Percentiles rank a stretch among this genome's conserved stretches.
Evolutionary conservation across 148 eudicot genomes (phyloP).

Genomic region (Fagopyrum tataricum): DNA sequence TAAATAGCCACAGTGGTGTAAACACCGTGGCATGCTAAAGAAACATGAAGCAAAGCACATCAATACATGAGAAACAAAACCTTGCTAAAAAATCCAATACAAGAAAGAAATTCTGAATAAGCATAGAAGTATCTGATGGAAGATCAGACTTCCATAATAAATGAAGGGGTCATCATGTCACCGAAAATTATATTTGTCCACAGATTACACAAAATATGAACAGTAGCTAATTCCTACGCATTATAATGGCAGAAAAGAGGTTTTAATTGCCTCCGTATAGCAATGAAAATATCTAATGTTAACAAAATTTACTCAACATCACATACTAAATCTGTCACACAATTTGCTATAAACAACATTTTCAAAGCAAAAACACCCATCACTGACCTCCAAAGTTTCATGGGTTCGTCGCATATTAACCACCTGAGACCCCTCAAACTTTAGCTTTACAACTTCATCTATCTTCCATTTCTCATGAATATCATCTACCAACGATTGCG

Average conservation of each 20-base stretch:
- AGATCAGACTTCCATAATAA: not conserved
- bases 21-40: not conserved
- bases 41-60: not conserved
- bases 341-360: not conserved
- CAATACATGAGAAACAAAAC: not conserved
- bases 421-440: constrained; percentile 67
- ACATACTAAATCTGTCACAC: not conserved
- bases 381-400: constrained; percentile 69
- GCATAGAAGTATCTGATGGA: not conserved
- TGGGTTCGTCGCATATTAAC: constrained; percentile 81
- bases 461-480: constrained; percentile 75
- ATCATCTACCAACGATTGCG: constrained; percentile 59
- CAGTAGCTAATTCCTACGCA: too few species aligned
- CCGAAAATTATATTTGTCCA: too few species aligned
- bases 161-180: too few species aligned
- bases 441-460: constrained; percentile 85
- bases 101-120: not conserved
- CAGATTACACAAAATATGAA: too few species aligned
- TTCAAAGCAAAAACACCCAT: constrained; percentile 3
- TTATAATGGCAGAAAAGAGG: too few species aligned
- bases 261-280: not conserved
- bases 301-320: not conserved
- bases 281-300: not conserved
- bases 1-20: not conserved
- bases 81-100: not conserved